These are phyloP conservation scores for Rhodomyrtus tomentosa DNA, from an alignment of 345 rosid genomes.

Conservation along the genomic window DNA sequence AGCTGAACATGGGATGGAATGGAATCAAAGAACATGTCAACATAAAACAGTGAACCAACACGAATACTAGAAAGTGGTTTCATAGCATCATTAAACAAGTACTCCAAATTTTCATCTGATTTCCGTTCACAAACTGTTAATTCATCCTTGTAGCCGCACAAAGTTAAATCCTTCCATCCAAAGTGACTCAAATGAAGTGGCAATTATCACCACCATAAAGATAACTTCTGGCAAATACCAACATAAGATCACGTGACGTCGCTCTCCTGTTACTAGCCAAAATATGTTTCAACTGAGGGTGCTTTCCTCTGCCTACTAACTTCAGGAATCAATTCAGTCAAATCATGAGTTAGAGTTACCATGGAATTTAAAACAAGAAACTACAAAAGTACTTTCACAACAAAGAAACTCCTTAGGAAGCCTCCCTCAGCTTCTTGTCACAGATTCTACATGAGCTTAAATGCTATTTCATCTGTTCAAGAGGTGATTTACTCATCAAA, in stretches of 20 bases:
- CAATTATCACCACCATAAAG: not conserved
- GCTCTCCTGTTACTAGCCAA: not conserved
- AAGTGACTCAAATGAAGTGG: not conserved
- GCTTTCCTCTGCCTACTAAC: not conserved
- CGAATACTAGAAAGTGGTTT: not conserved
- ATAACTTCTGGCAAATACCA: not conserved
- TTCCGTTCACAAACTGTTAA: not conserved
- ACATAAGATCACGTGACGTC: not conserved
- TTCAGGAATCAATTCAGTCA: not conserved
- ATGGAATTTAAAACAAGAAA: not conserved
- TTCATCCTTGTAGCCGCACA: not conserved
- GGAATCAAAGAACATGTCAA: not conserved
- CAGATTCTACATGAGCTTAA: not conserved
- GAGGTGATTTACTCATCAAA: not conserved
- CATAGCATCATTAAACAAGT: not conserved
- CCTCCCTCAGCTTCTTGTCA: not conserved
- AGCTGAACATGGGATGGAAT: not conserved
- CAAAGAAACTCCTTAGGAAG: not conserved
- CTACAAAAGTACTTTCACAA: not conserved
- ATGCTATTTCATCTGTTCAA: not conserved
- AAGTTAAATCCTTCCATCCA: not conserved
- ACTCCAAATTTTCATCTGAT: not conserved
- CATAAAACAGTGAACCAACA: not conserved
- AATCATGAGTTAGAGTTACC: not conserved
- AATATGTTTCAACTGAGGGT: not conserved